These are phyloP conservation scores for Orbilia brochopaga DNA, from an alignment of 2,329 filamentous ascomycete genomes.

Conservation along the genomic window DNA sequence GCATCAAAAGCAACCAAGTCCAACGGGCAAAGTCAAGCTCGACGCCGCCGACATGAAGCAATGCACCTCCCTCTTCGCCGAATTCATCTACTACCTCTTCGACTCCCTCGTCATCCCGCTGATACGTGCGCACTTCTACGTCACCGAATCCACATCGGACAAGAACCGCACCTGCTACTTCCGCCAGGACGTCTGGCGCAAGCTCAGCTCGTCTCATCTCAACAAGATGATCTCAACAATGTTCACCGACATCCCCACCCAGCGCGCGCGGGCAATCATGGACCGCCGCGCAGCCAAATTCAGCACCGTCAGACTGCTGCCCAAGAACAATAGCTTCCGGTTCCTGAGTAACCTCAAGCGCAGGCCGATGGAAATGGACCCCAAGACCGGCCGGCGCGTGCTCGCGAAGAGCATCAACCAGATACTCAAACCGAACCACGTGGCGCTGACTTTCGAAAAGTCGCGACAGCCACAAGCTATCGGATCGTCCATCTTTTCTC, in stretches of 20 bases:
- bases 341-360: slow-evolving; percentile 86
- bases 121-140: slow-evolving; percentile 85
- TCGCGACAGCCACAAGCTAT: slow-evolving; percentile 68
- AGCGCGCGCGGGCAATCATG: slow-evolving; percentile 66
- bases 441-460: slow-evolving; percentile 79
- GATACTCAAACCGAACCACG: slow-evolving; percentile 74
- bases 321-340: slow-evolving; percentile 76
- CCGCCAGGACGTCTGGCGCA: slow-evolving; percentile 88
- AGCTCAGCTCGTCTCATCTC: slow-evolving; percentile 75
- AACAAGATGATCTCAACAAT: slow-evolving; percentile 70
- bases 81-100: slow-evolving; percentile 90
- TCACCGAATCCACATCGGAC: slow-evolving; percentile 84
- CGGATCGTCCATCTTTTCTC: slow-evolving; percentile 81
- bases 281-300: slow-evolving; percentile 72
- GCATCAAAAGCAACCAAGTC: slow-evolving; percentile 58
- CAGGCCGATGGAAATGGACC: slow-evolving; percentile 62
- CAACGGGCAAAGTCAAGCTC: slow-evolving; percentile 62
- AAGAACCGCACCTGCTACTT: slow-evolving; percentile 89
- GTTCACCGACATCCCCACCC: slow-evolving; percentile 75
- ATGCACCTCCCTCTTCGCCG: slow-evolving; percentile 76
- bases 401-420: slow-evolving; percentile 72
- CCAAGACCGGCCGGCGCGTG: slow-evolving; percentile 54
- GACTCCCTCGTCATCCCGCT: slow-evolving; percentile 90
- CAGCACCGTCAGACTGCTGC: slow-evolving; percentile 79
- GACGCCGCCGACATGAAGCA: slow-evolving; percentile 76